phyloP scores from a whole-genome alignment of 768 basidiomycete genomes.

The Tricholoma saponaceum region DNA sequence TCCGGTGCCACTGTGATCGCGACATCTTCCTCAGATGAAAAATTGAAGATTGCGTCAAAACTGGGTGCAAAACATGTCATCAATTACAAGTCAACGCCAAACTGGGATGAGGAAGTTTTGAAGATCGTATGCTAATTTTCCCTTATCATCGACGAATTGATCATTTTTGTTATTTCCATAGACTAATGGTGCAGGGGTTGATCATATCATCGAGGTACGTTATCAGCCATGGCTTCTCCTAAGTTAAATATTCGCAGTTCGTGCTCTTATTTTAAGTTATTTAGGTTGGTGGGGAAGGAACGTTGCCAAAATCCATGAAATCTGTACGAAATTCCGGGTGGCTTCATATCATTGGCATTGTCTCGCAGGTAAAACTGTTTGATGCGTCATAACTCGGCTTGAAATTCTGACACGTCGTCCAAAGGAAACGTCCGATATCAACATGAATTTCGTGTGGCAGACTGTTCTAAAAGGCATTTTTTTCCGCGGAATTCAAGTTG shows the following conservation, averaged over 20 bases:
- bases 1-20: constrained; percentile 62
- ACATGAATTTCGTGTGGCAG: constrained; percentile 25
- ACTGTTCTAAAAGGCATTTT: constrained; percentile 34
- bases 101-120: constrained; percentile 54
- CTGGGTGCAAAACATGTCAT: constrained; percentile 54
- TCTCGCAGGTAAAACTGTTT: constrained; percentile 37
- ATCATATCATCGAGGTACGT: constrained; percentile 35
- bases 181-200: constrained; percentile 35
- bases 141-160: background rate
- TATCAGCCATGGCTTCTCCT: background rate
- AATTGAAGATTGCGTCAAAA: constrained; percentile 46
- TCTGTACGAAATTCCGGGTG: constrained; percentile 38
- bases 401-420: no score
- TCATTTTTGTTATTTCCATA: constrained; percentile 22
- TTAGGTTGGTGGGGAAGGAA: constrained; percentile 54
- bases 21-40: constrained; percentile 65
- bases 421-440: constrained; percentile 21
- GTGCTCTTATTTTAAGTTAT: no score
- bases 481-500: constrained; percentile 51
- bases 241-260: background rate
- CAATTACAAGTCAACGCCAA: constrained; percentile 54
- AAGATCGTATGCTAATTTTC: constrained; percentile 32
- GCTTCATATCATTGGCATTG: constrained; percentile 47
- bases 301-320: constrained; percentile 39
- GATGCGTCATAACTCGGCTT: background rate